phyloP scores from a whole-genome alignment of 2,329 filamentous ascomycete genomes.

The Parascedosporium putredinis region DNA sequence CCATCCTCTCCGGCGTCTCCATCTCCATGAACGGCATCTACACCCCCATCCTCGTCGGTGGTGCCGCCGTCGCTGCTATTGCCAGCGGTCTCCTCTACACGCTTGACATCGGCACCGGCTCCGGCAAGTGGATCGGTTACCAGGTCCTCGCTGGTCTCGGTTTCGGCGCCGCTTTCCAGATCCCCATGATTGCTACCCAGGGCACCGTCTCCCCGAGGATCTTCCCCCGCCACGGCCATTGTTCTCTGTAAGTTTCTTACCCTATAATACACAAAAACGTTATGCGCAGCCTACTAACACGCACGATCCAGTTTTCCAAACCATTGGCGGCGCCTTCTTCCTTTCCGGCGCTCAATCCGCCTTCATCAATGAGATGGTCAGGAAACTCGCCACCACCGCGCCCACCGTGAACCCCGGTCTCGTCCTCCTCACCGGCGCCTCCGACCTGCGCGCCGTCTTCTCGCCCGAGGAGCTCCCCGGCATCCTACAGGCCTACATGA shows the following conservation, averaged over 20 bases:
- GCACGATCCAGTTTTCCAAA: slow-evolving; percentile 33
- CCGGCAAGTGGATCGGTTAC: slow-evolving; percentile 32
- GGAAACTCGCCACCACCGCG: slow-evolving; percentile 20
- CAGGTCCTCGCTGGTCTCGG: slow-evolving; percentile 32
- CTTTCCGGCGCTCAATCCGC: slow-evolving; percentile 37
- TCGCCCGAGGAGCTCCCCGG: slow-evolving; percentile 32
- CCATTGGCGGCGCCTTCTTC: slow-evolving; percentile 39
- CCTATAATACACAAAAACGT: background rate
- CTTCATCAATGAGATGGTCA: slow-evolving; percentile 34
- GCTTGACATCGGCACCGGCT: slow-evolving; percentile 21
- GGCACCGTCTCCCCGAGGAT: slow-evolving; percentile 29
- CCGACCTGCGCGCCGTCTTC: slow-evolving; percentile 44
- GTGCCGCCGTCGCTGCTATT: slow-evolving; percentile 22
- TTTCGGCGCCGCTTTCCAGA: slow-evolving; percentile 30
- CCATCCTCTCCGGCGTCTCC: slow-evolving; percentile 17
- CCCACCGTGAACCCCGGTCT: slow-evolving; percentile 24
- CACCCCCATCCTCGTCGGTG: slow-evolving; percentile 29
- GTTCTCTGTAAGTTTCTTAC: slow-evolving; percentile 27
- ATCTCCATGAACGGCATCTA: slow-evolving; percentile 33
- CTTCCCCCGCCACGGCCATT: slow-evolving; percentile 31
- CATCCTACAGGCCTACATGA: slow-evolving; percentile 52
- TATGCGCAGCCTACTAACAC: background rate
- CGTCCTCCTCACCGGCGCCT: slow-evolving; percentile 36
- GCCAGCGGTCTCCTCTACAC: slow-evolving; percentile 33
- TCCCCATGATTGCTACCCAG: slow-evolving; percentile 31